Percentiles rank a stretch among this genome's conserved stretches.
Conservation (phyloP, 805 yeast genomes). For the Suhomyces sp. region DNA sequence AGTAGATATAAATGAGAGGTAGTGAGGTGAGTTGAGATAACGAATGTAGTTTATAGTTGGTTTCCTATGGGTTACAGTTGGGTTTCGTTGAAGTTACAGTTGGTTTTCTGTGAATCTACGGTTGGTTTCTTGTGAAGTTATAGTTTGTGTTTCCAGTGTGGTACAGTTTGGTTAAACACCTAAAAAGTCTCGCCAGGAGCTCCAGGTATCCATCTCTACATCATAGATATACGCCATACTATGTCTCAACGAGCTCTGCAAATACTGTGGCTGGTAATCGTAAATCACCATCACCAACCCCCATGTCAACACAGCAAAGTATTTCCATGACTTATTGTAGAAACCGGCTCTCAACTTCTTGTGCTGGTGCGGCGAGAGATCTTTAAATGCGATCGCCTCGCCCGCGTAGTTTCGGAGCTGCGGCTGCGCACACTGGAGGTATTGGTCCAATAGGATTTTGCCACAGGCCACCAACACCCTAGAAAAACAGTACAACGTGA, state of each 20-base stretch:
- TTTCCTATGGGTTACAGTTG: too few species aligned
- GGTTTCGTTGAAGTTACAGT: too few species aligned
- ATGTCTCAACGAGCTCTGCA: constrained; percentile 63
- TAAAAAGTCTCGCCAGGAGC: constrained; percentile 43
- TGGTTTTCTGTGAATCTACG: too few species aligned
- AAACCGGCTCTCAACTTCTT: constrained; percentile 25
- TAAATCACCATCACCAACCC: constrained; percentile 71
- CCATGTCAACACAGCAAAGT: constrained; percentile 67
- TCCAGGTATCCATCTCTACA: constrained; percentile 52
- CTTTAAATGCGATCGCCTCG: constrained; percentile 20
- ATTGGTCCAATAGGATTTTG: constrained; percentile 44
- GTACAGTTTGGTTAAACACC: constrained; percentile 17
- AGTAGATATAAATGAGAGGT: too few species aligned
- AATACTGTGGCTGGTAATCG: constrained; percentile 55
- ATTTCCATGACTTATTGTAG: constrained; percentile 44
- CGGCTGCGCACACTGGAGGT: constrained; percentile 37
- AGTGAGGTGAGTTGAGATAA: too few species aligned
- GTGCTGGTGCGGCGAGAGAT: constrained; percentile 33
- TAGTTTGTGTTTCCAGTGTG: neutral
- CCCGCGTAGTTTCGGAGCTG: constrained; percentile 16
- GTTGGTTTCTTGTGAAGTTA: too few species aligned
- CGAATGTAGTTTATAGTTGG: too few species aligned
- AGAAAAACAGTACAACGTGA: constrained; percentile 70
- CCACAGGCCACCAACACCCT: constrained; percentile 64
- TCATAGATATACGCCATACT: constrained; percentile 73